Base-by-base conservation (phyloP, 2,329 filamentous ascomycete species). In the Colletotrichum tanaceti region DNA sequence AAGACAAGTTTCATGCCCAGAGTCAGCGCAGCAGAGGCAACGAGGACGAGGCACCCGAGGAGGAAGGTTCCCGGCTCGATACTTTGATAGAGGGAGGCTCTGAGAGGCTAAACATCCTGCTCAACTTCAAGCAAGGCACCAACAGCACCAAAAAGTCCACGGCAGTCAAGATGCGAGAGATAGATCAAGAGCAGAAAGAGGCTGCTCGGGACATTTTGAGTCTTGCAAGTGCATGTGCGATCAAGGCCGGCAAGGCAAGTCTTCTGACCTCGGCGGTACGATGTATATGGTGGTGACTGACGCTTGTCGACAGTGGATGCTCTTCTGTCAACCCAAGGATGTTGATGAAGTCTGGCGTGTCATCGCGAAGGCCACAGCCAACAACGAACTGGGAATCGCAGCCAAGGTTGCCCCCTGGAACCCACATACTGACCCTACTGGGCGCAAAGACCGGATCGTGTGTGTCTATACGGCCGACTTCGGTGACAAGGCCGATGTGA, bases 391-490 rank as follows among this genome's bases (percentile, higher is more conserved):
- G 2, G 93, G 93, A 0, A 86, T 89, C 46, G 85, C 82, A 1
- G 91, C 93, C 11, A 97, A 96, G 79, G 90, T 94, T 14, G 88
- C 90, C 1, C 88, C 91, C 1, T 80, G 83, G 58, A 52, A 60
- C 22, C 35, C 58, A 22, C n/a, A 52, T 54, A 77, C 85, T 11
- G 80, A 79, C 6, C 77, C 78, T 1, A 78, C 81, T n/a, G 75
- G 79, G 6, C 74, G 79, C 28, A 83, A 78, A 50, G 78, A 81
- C 22, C 84, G 89, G 22, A 79, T 96, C 49, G 88, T 97, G 32
- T 94, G 91, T 72, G 82, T 97, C 9, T 97, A 97, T 77, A 97
- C 93, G 5, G 81, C 83, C 49, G 89, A 97, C 76, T 96, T 94
- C 75, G 81, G 81, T 35, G 89, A 97, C 75, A 83, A 80, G 59